Percentiles rank a stretch among this genome's conserved stretches.
These are phyloP conservation scores for Citrus cavaleriei DNA, from an alignment of 345 rosid species.

Conservation along the genomic window DNA sequence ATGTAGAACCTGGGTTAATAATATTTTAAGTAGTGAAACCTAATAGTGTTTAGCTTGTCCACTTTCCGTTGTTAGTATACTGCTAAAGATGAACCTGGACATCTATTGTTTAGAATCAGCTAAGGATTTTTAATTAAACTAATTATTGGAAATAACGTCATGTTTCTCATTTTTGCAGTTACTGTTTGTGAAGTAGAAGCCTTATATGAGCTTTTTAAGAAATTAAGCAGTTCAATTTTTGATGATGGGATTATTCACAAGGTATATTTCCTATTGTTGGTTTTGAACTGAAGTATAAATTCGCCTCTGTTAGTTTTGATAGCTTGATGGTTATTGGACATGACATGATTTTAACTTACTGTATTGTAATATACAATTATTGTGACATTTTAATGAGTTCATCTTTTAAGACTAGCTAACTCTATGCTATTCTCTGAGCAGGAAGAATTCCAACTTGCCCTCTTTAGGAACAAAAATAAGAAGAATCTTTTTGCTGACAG, in stretches of 20 bases:
- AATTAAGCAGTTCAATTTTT: constrained; percentile 78
- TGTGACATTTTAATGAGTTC: background rate
- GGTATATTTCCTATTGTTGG: constrained; percentile 34
- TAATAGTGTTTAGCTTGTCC: background rate
- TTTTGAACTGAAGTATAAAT: background rate
- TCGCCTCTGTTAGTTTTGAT: background rate
- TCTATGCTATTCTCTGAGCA: constrained; percentile 23
- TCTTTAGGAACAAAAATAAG: constrained; percentile 67
- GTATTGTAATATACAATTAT: background rate
- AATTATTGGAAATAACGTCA: background rate
- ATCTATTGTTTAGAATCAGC: background rate
- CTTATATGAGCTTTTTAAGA: constrained; percentile 71
- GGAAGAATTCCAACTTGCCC: constrained; percentile 95
- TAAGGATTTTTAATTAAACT: background rate
- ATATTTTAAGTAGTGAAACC: background rate
- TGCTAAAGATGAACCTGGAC: background rate
- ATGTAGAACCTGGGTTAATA: background rate
- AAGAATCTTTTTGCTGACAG: constrained; percentile 88
- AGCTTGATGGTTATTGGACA: background rate
- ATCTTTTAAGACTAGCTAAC: background rate
- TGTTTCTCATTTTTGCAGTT: constrained; percentile 42
- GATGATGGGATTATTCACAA: constrained; percentile 89
- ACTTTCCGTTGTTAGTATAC: background rate
- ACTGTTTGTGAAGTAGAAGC: constrained; percentile 77
- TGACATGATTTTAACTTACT: background rate